Base-by-base conservation (phyloP, 2,329 filamentous ascomycete species). In the Chalara sp. region DNA sequence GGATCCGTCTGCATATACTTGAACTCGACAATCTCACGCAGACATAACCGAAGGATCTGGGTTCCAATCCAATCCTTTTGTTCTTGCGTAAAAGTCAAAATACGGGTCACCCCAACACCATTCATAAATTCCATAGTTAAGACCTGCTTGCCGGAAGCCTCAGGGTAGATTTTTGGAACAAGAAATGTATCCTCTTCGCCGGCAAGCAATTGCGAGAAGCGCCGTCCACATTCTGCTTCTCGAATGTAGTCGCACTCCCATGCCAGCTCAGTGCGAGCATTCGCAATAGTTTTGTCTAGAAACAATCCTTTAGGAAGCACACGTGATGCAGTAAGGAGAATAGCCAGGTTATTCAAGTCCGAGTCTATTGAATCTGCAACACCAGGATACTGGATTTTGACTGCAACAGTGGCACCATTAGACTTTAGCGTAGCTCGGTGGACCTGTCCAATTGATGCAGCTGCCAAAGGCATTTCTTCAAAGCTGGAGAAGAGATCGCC, bases 1-100 rank as follows among this genome's bases (percentile, higher is more conserved):
- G 93, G 93, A 65, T 99, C 93, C 5, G 93, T 99, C 72, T 99
- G 93, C 93, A 99, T 99, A 73, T 95, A 97, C 54, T 78, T 84
- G 79, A 96, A 97, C 69, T 96, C 89, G 57, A 85, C 85, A 60
- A 97, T 92, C 71, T 97, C 93, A 52, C 91, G 85, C 39, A 97
- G 78, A 65, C 90, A 97, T 8, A 99, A 83, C 4, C 90, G 87
- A 48, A 97, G 79, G 58, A 97, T 88, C 63, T 97, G 88, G 0
- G 89, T 93, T 48, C 93, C 93, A 63, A 99, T 95, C 89, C 91
- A 96, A 72, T 99, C 90, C 53, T 86, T 83, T 68, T 97, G 89
- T 47, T 81, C 76, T 65, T 97, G 92, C 0, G 80, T 84, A 52
- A 97, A 84, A 12, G 78, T 78, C 43, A 78, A 75, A 49, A 89